Evolutionary conservation across 169 alveolate genomes (phyloP), one percentile per base, ranked within the genome.

Genomic region (Toxoplasma gondii): DNA sequence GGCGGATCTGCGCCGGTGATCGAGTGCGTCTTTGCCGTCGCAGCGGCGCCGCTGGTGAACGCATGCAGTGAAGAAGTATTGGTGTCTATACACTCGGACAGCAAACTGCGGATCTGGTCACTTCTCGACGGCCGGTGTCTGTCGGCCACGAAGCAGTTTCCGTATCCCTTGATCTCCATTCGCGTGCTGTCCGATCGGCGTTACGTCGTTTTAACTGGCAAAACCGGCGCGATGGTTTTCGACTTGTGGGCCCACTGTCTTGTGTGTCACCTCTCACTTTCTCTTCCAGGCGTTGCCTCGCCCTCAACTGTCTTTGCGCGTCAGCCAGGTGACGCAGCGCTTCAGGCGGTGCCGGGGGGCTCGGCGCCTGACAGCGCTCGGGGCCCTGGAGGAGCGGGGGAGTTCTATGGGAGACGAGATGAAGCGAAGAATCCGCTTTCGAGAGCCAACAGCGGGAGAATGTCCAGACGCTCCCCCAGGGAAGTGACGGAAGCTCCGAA

Each of bases 111-210:
- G 41, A 81, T 92, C 36, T 96, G 97, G 97, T 96, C 97, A 31
- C 86, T 96, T 84, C 93, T 86, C 44, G 95, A 96, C 64, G 97
- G 97, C 53, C 88, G 97, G 39, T 96, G 97, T 41, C 91, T 96
- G 41, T 90, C 97, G 1, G 96, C 39, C 67, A 43, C 64, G 38
- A 82, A 82, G 64, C 90, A 41, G 39, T 41, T 82, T 27, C 90
- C 90, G 38, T 95, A 44, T 49, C 94, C 90, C 91, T 86, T 16
- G 70, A 93, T 82, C 41, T 38, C 90, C 10, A 17, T 82, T 16
- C 90, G 90, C 41, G 64, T 82, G 1, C 90, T 82, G 44, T 38
- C 67, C 10, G 90, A 82, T 24, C 90, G 90, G 54, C 53, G 90
- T 7, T 82, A 41, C 64, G 90, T 43, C 29, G 38, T 82, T 16